phyloP scores from a whole-genome alignment of 2,329 filamentous ascomycete genomes.

The Beauveria sp. region DNA sequence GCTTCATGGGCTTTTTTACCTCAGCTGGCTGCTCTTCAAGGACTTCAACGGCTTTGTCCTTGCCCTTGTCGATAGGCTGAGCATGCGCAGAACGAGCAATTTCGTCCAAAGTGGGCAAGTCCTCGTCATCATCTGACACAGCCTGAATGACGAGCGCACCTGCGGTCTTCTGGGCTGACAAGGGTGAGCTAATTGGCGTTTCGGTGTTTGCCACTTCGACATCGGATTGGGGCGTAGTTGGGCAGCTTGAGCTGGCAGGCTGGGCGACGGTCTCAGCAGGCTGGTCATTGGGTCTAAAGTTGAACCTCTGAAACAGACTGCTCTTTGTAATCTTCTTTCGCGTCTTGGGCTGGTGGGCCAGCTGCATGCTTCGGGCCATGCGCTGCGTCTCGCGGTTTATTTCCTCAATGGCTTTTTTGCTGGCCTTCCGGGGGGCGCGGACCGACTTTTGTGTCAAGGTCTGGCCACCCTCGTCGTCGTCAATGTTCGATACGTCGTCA shows the following conservation, averaged over 20 bases:
- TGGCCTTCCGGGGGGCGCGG: constrained; percentile 72
- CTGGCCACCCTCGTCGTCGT: constrained; percentile 55
- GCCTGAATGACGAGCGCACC: constrained; percentile 10
- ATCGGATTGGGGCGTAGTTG: constrained; percentile 45
- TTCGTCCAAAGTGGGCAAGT: constrained; percentile 31
- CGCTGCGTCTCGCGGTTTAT: constrained; percentile 94
- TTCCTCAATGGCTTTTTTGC: constrained; percentile 90
- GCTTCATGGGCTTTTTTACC: constrained; percentile 32
- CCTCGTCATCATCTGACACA: constrained; percentile 21
- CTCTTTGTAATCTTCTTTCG: constrained; percentile 85
- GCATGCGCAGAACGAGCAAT: constrained; percentile 23
- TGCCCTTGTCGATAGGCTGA: constrained; percentile 46
- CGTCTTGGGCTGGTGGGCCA: constrained; percentile 81
- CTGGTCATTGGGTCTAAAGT: constrained; percentile 49
- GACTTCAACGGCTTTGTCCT: constrained; percentile 42
- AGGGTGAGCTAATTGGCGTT: constrained; percentile 68
- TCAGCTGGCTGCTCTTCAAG: constrained; percentile 14
- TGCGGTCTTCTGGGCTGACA: constrained; percentile 27
- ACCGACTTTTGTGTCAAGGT: constrained; percentile 54
- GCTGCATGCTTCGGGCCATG: constrained; percentile 80
- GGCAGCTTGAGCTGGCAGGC: constrained; percentile 48
- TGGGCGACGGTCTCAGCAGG: constrained; percentile 21
- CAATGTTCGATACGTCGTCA: constrained; percentile 43
- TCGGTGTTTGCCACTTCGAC: constrained; percentile 42
- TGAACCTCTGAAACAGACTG: constrained; percentile 77